phyloP scores from a whole-genome alignment of 2,329 filamentous ascomycete genomes.

The Aurifilum marmelostoma region DNA sequence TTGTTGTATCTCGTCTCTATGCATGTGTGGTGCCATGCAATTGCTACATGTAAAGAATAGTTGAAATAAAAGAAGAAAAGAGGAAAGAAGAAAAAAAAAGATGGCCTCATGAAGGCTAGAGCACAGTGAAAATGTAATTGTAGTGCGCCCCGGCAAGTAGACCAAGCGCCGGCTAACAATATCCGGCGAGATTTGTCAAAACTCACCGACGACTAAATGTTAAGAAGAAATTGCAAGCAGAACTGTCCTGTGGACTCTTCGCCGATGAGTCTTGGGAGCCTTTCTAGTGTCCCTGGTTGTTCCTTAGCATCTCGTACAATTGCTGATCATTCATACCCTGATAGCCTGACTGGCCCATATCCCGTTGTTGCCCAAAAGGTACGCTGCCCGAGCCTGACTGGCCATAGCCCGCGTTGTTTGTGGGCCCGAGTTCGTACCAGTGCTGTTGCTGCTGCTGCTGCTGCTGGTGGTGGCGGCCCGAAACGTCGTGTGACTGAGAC shows the following conservation, averaged over 20 bases:
- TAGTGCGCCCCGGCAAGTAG: neutral
- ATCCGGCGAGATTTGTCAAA: neutral
- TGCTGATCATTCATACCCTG: constrained; percentile 34
- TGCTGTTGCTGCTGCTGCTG: constrained; percentile 37
- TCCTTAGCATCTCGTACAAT: constrained; percentile 35
- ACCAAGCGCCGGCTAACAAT: neutral
- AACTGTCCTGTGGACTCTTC: neutral
- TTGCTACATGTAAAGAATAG: neutral
- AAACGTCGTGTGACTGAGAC: constrained; percentile 34
- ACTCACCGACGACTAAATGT: neutral
- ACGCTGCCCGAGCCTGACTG: neutral
- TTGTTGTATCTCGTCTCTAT: neutral
- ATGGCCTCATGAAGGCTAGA: neutral
- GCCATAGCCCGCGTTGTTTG: constrained; percentile 30
- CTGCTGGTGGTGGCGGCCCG: constrained; percentile 36
- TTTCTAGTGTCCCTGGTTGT: constrained; percentile 21
- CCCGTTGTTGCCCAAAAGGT: constrained; percentile 31
- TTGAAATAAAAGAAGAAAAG: too few relatives aligned
- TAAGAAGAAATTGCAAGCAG: neutral
- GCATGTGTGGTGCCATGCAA: neutral
- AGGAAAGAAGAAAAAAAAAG: too few relatives aligned
- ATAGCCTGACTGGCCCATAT: constrained; percentile 36
- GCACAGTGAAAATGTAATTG: neutral
- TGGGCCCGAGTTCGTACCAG: constrained; percentile 41
- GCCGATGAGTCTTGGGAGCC: neutral